Evolutionary conservation across 768 basidiomycete genomes (phyloP).

Genomic region (Lentinula sp.): DNA sequence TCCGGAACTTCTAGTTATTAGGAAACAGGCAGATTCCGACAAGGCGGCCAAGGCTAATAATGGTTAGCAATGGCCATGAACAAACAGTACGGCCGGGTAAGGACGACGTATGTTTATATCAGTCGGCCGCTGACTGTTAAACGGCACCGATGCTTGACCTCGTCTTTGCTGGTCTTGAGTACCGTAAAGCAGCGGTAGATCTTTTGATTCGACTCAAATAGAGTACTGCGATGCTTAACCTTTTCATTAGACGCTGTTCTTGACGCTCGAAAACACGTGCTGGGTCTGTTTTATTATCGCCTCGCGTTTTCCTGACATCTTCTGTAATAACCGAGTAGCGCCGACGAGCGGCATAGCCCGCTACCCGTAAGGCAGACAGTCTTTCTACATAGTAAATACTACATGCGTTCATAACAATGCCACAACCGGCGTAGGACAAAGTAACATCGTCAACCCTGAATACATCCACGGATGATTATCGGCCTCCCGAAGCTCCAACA

Average conservation of each 20-base stretch:
- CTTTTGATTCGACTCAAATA: background rate
- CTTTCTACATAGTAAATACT: no score
- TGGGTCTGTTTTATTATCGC: background rate
- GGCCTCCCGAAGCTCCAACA: no score
- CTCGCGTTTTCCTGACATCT: background rate
- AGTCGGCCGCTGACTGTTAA: background rate
- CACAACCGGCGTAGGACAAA: no score
- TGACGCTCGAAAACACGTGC: background rate
- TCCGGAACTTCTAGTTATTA: constrained; percentile 27
- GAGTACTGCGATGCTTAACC: no score
- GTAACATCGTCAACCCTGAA: no score
- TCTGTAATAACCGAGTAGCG: no score
- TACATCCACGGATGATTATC: no score
- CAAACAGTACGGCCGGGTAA: constrained; percentile 25
- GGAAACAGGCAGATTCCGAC: constrained; percentile 26
- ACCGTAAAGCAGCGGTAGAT: constrained; percentile 2
- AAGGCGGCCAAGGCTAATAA: constrained; percentile 19
- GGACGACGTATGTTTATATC: background rate
- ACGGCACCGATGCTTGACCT: constrained; percentile 2
- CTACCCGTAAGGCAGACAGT: no score
- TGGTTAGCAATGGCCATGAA: constrained; percentile 20
- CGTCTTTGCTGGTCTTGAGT: background rate
- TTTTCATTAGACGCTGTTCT: background rate
- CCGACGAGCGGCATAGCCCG: no score
- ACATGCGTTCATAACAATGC: no score